phyloP scores from a whole-genome alignment of 1,284 basidiomycete genomes.

The Grifola frondosa region DNA sequence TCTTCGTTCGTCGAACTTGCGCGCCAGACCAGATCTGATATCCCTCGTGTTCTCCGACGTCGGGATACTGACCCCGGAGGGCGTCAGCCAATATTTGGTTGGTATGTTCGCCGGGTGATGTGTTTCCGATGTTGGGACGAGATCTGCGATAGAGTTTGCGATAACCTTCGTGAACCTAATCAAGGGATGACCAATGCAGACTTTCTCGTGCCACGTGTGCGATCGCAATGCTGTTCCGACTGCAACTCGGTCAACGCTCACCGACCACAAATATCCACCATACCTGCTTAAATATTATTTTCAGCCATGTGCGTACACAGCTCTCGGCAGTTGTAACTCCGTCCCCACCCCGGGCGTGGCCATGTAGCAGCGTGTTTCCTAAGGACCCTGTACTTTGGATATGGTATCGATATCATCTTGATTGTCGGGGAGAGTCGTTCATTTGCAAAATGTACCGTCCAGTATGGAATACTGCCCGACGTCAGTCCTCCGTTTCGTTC shows the following conservation, averaged over 20 bases:
- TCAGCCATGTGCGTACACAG: slow-evolving; percentile 1
- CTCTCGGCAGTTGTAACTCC: no score
- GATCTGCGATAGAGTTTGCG: slow-evolving; percentile 39
- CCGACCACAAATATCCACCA: slow-evolving; percentile 3
- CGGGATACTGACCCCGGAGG: slow-evolving; percentile 88
- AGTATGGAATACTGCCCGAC: no score
- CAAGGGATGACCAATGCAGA: slow-evolving; percentile 22
- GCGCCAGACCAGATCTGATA: slow-evolving; percentile 77
- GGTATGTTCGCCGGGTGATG: slow-evolving; percentile 81
- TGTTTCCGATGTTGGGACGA: slow-evolving; percentile 22
- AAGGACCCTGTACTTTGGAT: slow-evolving; percentile 3
- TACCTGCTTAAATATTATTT: slow-evolving; percentile 6
- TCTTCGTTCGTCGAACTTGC: slow-evolving; percentile 9
- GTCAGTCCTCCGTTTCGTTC: no score
- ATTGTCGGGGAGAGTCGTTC: no score
- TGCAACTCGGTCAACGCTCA: slow-evolving; percentile 1
- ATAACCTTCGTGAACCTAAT: slow-evolving; percentile 35
- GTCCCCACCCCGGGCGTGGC: slow-evolving; percentile 1
- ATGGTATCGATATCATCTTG: slow-evolving; percentile 21
- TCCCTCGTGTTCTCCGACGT: slow-evolving; percentile 90
- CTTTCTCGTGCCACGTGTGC: slow-evolving; percentile 30
- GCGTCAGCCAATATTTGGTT: slow-evolving; percentile 88
- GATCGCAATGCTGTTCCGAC: no score
- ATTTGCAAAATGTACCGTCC: no score
- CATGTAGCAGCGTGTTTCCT: not conserved